Percentiles rank a stretch among this genome's conserved stretches.
phyloP scores from a whole-genome alignment of 2,329 filamentous ascomycete genomes.

The Paecilomyces niveus region DNA sequence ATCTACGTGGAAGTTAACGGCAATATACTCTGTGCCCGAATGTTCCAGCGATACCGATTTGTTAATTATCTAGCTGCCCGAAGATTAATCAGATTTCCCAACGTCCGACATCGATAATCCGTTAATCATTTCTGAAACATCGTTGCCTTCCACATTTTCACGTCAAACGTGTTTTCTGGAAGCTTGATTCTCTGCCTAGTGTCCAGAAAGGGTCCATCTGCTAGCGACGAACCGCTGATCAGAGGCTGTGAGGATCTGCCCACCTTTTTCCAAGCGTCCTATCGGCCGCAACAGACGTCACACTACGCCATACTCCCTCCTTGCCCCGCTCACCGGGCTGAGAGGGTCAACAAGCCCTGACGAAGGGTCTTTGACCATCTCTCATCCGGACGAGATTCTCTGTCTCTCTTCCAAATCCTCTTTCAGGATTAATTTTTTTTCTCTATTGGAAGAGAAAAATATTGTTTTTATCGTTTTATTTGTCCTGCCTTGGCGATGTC shows the following conservation, averaged over 20 bases:
- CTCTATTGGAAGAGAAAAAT: slow-evolving; percentile 1
- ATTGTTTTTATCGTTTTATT: slow-evolving; percentile 2
- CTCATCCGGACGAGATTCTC: background rate
- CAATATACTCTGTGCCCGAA: background rate
- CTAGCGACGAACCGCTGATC: background rate
- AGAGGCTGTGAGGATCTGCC: background rate
- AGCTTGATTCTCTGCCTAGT: background rate
- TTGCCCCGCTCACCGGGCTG: background rate
- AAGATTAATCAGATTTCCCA: background rate
- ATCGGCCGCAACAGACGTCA: background rate
- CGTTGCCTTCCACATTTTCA: background rate
- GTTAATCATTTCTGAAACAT: background rate
- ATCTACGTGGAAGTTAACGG: background rate
- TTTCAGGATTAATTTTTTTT: slow-evolving; percentile 1
- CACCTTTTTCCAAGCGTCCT: background rate
- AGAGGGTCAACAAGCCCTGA: background rate
- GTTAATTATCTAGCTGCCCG: background rate
- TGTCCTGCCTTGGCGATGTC: slow-evolving; percentile 19
- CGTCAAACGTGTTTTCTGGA: background rate
- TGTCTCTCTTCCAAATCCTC: background rate
- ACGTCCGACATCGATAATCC: background rate
- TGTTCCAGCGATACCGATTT: background rate
- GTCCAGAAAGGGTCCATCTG: background rate
- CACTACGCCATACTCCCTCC: background rate
- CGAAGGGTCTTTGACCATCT: background rate